A percentile compares a stretch with the other conserved stretches of the same genome.
These are phyloP conservation scores for Pogostemon cablin DNA, from an alignment of 257 asterid genomes.

Conservation along the genomic window DNA sequence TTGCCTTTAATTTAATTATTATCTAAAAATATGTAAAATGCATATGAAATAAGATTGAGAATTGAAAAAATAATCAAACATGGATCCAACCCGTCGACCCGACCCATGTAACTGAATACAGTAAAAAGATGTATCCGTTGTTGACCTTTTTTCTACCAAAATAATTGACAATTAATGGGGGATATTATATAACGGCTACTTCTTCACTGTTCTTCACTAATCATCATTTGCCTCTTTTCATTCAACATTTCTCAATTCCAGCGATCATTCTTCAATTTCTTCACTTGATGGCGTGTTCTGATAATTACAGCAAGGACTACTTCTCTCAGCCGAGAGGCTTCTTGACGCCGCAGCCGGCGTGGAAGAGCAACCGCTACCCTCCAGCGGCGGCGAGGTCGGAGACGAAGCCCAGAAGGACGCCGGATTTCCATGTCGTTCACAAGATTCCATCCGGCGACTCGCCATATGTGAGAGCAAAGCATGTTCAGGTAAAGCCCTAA, in stretches of 20 bases:
- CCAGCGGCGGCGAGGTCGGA: conserved; percentile 59
- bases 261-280: no score
- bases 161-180: background rate
- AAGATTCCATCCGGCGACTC: conserved; percentile 90
- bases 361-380: conserved; percentile 40
- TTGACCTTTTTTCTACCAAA: background rate
- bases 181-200: conserved; percentile 52
- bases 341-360: conserved; percentile 76
- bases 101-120: background rate
- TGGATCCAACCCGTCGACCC: background rate
- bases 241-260: background rate
- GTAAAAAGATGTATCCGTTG: background rate
- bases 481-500: conserved; percentile 62
- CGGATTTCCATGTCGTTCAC: conserved; percentile 66
- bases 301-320: conserved; percentile 21
- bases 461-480: conserved; percentile 87
- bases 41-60: background rate
- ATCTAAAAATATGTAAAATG: background rate
- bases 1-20: background rate
- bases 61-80: background rate
- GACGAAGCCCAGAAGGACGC: conserved; percentile 48
- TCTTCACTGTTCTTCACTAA: conserved; percentile 9
- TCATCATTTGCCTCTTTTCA: background rate
- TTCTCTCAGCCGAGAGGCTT: conserved; percentile 52
- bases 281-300: conserved; percentile 3